Evolutionary conservation across 2,329 filamentous ascomycete genomes (phyloP).

Genomic region (Penicillium sp.): DNA sequence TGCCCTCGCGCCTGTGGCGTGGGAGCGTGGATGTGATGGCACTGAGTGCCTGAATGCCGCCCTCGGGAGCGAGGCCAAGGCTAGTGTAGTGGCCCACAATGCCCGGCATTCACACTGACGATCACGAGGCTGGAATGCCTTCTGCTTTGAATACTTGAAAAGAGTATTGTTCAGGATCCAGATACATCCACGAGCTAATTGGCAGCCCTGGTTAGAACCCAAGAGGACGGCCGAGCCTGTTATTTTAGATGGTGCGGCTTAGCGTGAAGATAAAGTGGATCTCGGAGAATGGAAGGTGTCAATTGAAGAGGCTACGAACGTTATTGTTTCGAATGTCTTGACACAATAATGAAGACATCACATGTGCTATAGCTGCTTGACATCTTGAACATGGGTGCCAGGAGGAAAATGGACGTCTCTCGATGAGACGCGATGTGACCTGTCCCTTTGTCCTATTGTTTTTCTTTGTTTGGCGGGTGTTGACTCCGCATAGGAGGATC

Average conservation of each 20-base stretch:
- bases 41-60: not conserved
- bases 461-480: not conserved
- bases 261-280: constrained; percentile 10
- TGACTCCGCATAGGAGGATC: not conserved
- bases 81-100: not conserved
- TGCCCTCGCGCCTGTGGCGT: not conserved
- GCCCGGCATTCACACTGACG: not conserved
- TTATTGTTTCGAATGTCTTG: not conserved
- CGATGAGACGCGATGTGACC: not conserved
- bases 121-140: not conserved
- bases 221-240: not conserved
- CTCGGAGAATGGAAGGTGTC: constrained; percentile 9
- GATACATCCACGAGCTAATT: not conserved
- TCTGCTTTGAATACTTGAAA: not conserved
- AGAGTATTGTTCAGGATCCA: not conserved
- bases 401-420: not conserved
- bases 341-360: not conserved
- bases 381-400: not conserved
- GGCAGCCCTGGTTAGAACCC: not conserved
- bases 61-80: not conserved
- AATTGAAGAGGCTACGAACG: not conserved
- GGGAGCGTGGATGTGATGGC: not conserved
- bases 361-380: not conserved
- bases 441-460: not conserved
- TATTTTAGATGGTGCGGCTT: constrained; percentile 14